phyloP scores from a whole-genome alignment of 2,329 filamentous ascomycete genomes.

The Epichloe gansuensis region DNA sequence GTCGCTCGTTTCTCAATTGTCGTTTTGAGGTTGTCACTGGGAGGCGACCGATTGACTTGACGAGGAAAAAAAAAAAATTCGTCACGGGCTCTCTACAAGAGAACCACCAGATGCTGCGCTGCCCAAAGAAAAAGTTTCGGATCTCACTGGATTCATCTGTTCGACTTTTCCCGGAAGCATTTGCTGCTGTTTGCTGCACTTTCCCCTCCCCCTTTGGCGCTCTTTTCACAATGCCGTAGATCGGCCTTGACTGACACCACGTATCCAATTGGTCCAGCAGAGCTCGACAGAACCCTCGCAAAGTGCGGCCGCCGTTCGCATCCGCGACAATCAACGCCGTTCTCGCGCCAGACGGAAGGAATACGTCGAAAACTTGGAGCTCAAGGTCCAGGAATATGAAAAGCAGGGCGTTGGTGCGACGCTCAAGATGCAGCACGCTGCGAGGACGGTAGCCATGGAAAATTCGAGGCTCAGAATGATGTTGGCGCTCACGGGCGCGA shows the following conservation, averaged over 20 bases:
- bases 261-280: not conserved
- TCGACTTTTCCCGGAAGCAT: not conserved
- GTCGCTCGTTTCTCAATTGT: not conserved
- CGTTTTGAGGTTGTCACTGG: constrained; percentile 1
- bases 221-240: not conserved
- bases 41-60: not conserved
- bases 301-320: constrained; percentile 25
- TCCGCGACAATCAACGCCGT: constrained; percentile 41
- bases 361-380: constrained; percentile 35
- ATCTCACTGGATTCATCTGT: not conserved
- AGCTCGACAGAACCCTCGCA: constrained; percentile 10
- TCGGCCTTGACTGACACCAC: not conserved
- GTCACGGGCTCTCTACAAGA: not conserved
- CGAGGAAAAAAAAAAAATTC: not conserved
- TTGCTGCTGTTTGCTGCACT: not conserved
- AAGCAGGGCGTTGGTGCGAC: constrained; percentile 35
- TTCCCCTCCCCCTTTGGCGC: not conserved
- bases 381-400: constrained; percentile 34
- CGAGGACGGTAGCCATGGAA: constrained; percentile 35
- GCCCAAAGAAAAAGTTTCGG: not conserved
- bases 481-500: constrained; percentile 27
- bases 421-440: constrained; percentile 40
- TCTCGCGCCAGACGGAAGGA: constrained; percentile 39
- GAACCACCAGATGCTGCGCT: not conserved
- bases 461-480: constrained; percentile 34